Percentiles rank a stretch among this genome's conserved stretches.
Conservation (phyloP, 139 green algal genomes). For the Mychonastes homosphaera region DNA sequence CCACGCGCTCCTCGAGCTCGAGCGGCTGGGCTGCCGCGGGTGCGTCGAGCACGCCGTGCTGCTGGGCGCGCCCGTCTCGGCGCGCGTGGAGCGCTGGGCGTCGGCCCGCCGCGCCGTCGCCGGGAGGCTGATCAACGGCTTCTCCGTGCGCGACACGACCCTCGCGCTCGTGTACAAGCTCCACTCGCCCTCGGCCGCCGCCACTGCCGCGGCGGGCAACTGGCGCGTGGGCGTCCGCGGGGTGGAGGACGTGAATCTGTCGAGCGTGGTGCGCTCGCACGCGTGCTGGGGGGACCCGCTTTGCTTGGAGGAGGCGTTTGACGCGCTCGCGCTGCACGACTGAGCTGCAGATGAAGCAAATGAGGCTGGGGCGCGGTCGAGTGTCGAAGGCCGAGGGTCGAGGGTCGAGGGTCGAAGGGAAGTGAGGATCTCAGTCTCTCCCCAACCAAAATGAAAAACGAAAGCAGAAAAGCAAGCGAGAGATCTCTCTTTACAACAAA, state of each 20-base stretch:
- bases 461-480: too few species aligned
- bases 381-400: too few species aligned
- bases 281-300: conserved; percentile 51
- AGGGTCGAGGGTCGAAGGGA: too few species aligned
- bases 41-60: conserved; percentile 64
- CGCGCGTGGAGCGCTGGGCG: conserved; percentile 4
- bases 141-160: conserved; percentile 67
- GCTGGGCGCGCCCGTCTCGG: conserved; percentile 58
- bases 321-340: conserved; percentile 32
- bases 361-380: too few species aligned
- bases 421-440: too few species aligned
- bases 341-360: too few species aligned
- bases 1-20: conserved; percentile 70
- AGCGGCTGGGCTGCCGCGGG: conserved; percentile 22
- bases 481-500: too few species aligned
- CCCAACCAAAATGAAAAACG: too few species aligned
- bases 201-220: conserved; percentile 18
- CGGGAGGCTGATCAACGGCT: conserved; percentile 72
- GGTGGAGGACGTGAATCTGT: conserved; percentile 70
- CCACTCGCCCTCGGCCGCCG: conserved; percentile 13
- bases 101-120: conserved; percentile 44
- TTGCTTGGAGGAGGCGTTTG: conserved; percentile 44
- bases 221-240: conserved; percentile 28
- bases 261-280: conserved; percentile 37
- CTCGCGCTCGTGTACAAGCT: conserved; percentile 50